Percentiles rank a stretch among this genome's conserved stretches.
Evolutionary conservation across 441 rosid genomes (phyloP).

Genomic region (Populus hybrid): DNA sequence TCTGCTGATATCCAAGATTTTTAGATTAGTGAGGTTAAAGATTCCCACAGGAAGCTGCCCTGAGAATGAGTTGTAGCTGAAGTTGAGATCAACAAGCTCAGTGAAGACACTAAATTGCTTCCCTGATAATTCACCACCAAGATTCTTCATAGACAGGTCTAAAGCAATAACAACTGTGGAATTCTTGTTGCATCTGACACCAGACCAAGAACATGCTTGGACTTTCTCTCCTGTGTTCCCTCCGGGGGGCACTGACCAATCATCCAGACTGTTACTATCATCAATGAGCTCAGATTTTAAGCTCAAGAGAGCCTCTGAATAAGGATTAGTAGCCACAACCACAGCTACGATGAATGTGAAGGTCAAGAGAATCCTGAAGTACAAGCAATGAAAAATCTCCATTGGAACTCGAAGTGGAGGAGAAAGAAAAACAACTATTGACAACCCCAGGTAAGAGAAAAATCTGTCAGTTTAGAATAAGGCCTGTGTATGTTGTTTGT

Average conservation of each 20-base stretch:
- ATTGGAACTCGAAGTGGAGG: conserved; percentile 39
- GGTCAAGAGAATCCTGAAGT: conserved; percentile 29
- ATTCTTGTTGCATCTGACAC: conserved; percentile 62
- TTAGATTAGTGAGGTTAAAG: conserved; percentile 48
- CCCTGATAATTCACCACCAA: conserved; percentile 56
- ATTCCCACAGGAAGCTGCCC: conserved; percentile 57
- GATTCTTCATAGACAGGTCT: conserved; percentile 60
- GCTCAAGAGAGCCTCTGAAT: conserved; percentile 59
- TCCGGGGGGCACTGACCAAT: conserved; percentile 57
- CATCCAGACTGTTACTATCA: conserved; percentile 38
- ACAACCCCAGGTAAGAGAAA: conserved; percentile 7
- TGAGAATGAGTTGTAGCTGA: conserved; percentile 77
- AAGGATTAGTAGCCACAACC: conserved; percentile 47
- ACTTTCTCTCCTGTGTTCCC: conserved; percentile 28
- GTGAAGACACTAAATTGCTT: conserved; percentile 46
- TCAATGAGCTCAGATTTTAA: conserved; percentile 65
- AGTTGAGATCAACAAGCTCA: conserved; percentile 65
- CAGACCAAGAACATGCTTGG: conserved; percentile 85
- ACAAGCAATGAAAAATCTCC: conserved; percentile 42
- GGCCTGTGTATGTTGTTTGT: conserved; percentile 5
- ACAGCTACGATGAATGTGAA: conserved; percentile 14
- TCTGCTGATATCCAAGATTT: conserved; percentile 72
- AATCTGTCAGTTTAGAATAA: conserved; percentile 16
- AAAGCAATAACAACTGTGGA: conserved; percentile 49
- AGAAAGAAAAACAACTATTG: conserved; percentile 10